A percentile compares a stretch with the other conserved stretches of the same genome.
These are phyloP conservation scores for Chenopodium quinoa DNA, from an alignment of 148 eudicot genomes.

Conservation along the genomic window DNA sequence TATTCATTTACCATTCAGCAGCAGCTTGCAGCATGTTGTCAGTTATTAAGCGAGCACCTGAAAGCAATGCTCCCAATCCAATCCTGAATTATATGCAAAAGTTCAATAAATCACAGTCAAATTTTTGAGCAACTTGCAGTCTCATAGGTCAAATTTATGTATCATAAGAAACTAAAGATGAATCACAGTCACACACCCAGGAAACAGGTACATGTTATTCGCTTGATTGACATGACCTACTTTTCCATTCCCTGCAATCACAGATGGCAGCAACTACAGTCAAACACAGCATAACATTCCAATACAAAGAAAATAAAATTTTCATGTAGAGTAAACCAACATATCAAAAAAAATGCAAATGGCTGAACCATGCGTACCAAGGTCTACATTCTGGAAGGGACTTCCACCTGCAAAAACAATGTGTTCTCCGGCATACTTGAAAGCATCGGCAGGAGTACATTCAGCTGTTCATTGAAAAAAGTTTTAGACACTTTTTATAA, in stretches of 20 bases:
- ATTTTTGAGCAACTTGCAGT: slow-evolving; percentile 11
- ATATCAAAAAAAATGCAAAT: not conserved
- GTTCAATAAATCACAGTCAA: slow-evolving; percentile 4
- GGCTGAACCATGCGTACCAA: slow-evolving; percentile 43
- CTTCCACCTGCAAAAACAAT: slow-evolving; percentile 97
- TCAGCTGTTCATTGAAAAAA: slow-evolving; percentile 57
- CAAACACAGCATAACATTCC: not conserved
- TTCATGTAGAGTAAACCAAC: slow-evolving; percentile 2
- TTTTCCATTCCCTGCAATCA: slow-evolving; percentile 78
- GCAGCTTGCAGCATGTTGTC: slow-evolving; percentile 97
- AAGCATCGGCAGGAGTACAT: slow-evolving; percentile 93
- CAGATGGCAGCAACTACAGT: slow-evolving; percentile 10
- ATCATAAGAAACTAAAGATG: slow-evolving; percentile 6
- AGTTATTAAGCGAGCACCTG: slow-evolving; percentile 89
- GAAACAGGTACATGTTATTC: slow-evolving; percentile 97
- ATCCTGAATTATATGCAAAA: slow-evolving; percentile 57
- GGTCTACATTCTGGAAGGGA: slow-evolving; percentile 87
- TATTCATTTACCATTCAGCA: slow-evolving; percentile 66
- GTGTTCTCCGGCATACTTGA: slow-evolving; percentile 88
- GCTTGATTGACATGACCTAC: slow-evolving; percentile 97
- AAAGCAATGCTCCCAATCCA: slow-evolving; percentile 87
- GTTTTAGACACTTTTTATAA: not conserved
- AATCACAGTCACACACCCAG: slow-evolving; percentile 63
- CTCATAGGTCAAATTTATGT: not conserved
- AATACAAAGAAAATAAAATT: not conserved